Evolutionary conservation across 2,329 filamentous ascomycete species (phyloP).

Genomic region (Penicillium capsulatum): DNA sequence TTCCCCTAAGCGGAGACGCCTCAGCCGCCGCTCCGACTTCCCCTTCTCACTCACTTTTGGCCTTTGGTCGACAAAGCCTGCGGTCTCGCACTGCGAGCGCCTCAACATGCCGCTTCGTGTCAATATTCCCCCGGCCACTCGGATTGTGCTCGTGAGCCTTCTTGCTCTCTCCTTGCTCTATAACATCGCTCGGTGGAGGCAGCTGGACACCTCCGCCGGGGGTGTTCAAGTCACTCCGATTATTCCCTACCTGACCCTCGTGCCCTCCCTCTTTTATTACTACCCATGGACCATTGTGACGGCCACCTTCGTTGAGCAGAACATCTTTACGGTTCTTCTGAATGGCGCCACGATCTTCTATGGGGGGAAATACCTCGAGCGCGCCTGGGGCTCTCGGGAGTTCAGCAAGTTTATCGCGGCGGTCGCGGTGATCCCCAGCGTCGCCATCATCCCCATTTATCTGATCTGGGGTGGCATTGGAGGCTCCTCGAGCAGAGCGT

Average conservation of each 20-base stretch:
- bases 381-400: slow-evolving; percentile 89
- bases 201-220: slow-evolving; percentile 61
- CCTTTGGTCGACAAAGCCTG: slow-evolving; percentile 7
- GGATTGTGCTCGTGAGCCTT: slow-evolving; percentile 70
- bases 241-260: slow-evolving; percentile 80
- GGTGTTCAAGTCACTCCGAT: slow-evolving; percentile 50
- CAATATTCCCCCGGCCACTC: slow-evolving; percentile 88
- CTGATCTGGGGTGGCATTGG: slow-evolving; percentile 67
- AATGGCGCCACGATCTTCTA: slow-evolving; percentile 79
- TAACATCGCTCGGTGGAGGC: slow-evolving; percentile 61
- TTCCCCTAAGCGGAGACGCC: background rate
- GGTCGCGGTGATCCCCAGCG: slow-evolving; percentile 73
- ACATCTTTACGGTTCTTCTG: slow-evolving; percentile 78
- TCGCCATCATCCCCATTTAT: slow-evolving; percentile 68
- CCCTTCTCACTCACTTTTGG: slow-evolving; percentile 3
- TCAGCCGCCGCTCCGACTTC: slow-evolving; percentile 3
- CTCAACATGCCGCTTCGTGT: slow-evolving; percentile 71
- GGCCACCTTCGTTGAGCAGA: slow-evolving; percentile 85
- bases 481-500: slow-evolving; percentile 37
- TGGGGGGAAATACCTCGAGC: slow-evolving; percentile 89
- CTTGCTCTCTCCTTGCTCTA: slow-evolving; percentile 71
- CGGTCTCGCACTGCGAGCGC: slow-evolving; percentile 25
- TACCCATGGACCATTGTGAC: slow-evolving; percentile 93
- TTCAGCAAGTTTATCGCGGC: slow-evolving; percentile 85
- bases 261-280: slow-evolving; percentile 75